Conservation (phyloP, 257 asterid genomes). For the Solanum etuberosum region DNA sequence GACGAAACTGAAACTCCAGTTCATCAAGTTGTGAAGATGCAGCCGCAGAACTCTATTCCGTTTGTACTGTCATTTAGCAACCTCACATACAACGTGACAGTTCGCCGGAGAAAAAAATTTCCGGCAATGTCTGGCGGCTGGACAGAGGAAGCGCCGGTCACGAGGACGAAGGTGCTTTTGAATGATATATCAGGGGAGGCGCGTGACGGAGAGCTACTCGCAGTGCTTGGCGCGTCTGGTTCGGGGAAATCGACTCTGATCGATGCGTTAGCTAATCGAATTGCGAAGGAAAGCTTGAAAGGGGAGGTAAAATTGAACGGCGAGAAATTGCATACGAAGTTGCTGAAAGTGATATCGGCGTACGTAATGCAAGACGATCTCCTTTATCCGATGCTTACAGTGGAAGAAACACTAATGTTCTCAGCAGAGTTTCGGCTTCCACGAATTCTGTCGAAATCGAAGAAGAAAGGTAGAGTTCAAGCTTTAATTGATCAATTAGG, state of each 20-base stretch:
- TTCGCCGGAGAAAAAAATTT: constrained; percentile 3
- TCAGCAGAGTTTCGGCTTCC: neutral
- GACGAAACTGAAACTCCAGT: constrained; percentile 34
- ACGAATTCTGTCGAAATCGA: neutral
- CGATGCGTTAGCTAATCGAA: constrained; percentile 37
- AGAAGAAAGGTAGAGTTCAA: constrained; percentile 12
- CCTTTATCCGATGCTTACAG: neutral
- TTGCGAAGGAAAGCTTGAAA: constrained; percentile 25
- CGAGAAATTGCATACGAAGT: constrained; percentile 16
- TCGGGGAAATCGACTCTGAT: constrained; percentile 42
- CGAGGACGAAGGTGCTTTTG: constrained; percentile 14
- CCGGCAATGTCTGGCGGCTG: neutral
- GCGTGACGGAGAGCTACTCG: constrained; percentile 33
- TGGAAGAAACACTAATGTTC: neutral
- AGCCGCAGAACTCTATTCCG: constrained; percentile 27
- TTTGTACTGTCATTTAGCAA: constrained; percentile 47
- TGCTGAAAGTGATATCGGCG: constrained; percentile 34
- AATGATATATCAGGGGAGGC: constrained; percentile 39
- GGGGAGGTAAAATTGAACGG: constrained; percentile 34
- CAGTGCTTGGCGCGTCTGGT: constrained; percentile 39
- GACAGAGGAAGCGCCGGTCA: constrained; percentile 3
- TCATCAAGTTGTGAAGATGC: constrained; percentile 38
- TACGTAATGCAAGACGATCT: constrained; percentile 11
- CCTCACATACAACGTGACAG: constrained; percentile 45
- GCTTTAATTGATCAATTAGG: constrained; percentile 19